Evolutionary conservation across 2,329 filamentous ascomycete species (phyloP).

Genomic region (Colletotrichum sp.): DNA sequence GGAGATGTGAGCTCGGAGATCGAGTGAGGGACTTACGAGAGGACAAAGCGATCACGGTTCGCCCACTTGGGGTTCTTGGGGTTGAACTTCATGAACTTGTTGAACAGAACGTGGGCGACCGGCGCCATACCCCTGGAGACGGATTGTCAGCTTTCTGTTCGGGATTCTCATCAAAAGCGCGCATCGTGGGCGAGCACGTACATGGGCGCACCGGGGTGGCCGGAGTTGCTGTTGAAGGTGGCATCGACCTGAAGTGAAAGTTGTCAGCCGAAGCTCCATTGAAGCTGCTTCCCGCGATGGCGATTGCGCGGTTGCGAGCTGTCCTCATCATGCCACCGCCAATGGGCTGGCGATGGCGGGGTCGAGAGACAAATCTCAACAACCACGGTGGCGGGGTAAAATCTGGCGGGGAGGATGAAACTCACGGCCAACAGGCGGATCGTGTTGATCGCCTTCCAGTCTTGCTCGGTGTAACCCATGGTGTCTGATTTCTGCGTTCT

Average conservation of each 20-base stretch:
- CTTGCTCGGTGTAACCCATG: constrained; percentile 90
- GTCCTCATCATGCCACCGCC: constrained; percentile 12
- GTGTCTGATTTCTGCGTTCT: constrained; percentile 44
- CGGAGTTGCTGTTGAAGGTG: constrained; percentile 93
- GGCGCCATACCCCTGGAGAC: constrained; percentile 79
- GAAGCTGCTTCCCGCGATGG: not conserved
- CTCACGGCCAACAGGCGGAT: constrained; percentile 95
- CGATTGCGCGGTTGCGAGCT: not conserved
- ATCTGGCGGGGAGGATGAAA: constrained; percentile 36
- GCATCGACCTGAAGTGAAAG: constrained; percentile 85
- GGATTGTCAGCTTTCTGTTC: constrained; percentile 32
- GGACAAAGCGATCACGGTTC: constrained; percentile 97
- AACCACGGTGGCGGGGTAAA: constrained; percentile 37
- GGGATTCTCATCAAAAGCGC: not conserved
- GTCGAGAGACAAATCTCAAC: constrained; percentile 28
- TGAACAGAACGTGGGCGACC: constrained; percentile 94
- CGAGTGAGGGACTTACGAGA: constrained; percentile 76
- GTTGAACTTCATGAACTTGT: constrained; percentile 99
- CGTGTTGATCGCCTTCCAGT: constrained; percentile 95
- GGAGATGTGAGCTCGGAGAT: not conserved
- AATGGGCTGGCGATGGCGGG: constrained; percentile 35
- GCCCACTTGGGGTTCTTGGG: constrained; percentile 97
- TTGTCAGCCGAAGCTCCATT: not conserved
- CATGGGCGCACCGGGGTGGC: constrained; percentile 99
- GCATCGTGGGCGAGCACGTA: constrained; percentile 41